Evolutionary conservation across 768 basidiomycete species (phyloP), one percentile per base, ranked within the genome.

Genomic region (Xerocomellus chrysenteron): DNA sequence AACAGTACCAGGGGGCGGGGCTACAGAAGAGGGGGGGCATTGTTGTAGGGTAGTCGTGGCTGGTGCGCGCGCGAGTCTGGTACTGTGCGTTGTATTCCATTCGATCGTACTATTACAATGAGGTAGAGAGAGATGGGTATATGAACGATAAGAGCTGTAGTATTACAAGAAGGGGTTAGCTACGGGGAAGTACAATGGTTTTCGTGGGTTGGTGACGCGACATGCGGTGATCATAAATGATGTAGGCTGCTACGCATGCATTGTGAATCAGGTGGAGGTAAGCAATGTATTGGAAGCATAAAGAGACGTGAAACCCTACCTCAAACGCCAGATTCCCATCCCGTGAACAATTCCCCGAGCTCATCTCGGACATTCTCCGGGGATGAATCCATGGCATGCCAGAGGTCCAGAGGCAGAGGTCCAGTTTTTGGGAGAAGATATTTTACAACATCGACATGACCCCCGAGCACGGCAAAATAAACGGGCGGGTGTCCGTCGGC

Each of bases 11-110:
- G 42, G 57, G 39, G 7, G 2, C 2, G 5, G 49, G 44, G 2
- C 14, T 47, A 7, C 51, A 50, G n/a, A 67, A 75, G 60, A 70
- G 72, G 56, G 68, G n/a, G 74, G 57, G 62, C 59, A 40, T 47
- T 73, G 56, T 72, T 65, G 53, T 70, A 59, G 36, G 17, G 14
- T 37, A 0, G 3, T 17, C 16, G 41, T 42, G 17, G 14, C 8
- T 5, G 26, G 2, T 6, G 6, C 1, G 11, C 32, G 35, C 46
- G 17, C 43, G 43, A 43, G 57, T 55, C 54, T 50, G 54, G 62
- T 43, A 64, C 54, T 13, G 26, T 54, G 49, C 32, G 43, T 6
- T 50, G 43, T 19, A 41, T 41, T 45, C 21, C 11, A 50, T 32
- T 46, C 46, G 14, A 7, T 7, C 37, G 35, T 35, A 50, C 7